Evolutionary conservation across 441 rosid species (phyloP).

Genomic region (Bruguiera hainesii): DNA sequence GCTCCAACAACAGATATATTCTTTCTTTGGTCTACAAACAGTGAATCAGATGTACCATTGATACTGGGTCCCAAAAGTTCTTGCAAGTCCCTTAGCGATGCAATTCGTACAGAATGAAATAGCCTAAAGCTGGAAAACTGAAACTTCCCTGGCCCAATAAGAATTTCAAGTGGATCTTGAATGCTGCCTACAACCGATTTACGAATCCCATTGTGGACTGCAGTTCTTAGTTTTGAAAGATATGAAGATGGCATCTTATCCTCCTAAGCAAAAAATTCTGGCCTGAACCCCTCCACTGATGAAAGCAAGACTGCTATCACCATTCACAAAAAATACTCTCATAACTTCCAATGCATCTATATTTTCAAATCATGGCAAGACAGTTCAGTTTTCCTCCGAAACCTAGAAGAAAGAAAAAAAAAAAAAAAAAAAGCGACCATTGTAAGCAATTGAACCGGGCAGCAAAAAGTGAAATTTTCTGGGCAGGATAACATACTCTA

Average conservation of each 20-base stretch:
- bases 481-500: background rate
- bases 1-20: conserved; percentile 78
- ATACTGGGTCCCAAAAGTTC: conserved; percentile 45
- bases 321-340: conserved; percentile 38
- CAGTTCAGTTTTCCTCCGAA: conserved; percentile 14
- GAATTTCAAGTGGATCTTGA: conserved; percentile 37
- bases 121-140: conserved; percentile 46
- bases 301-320: conserved; percentile 27
- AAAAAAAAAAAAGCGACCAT: background rate
- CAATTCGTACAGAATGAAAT: conserved; percentile 43
- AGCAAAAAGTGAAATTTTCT: background rate
- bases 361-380: background rate
- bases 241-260: conserved; percentile 60
- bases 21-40: conserved; percentile 46
- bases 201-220: conserved; percentile 47
- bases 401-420: conserved; percentile 19
- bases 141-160: conserved; percentile 54
- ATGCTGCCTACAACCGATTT: conserved; percentile 35
- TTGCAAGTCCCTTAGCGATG: conserved; percentile 43
- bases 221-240: conserved; percentile 46
- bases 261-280: conserved; percentile 31
- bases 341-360: conserved; percentile 48
- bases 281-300: conserved; percentile 20
- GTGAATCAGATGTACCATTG: conserved; percentile 48
- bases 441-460: background rate